phyloP scores from a whole-genome alignment of 495 filamentous ascomycete species.

The Aspergillus cavernicola region DNA sequence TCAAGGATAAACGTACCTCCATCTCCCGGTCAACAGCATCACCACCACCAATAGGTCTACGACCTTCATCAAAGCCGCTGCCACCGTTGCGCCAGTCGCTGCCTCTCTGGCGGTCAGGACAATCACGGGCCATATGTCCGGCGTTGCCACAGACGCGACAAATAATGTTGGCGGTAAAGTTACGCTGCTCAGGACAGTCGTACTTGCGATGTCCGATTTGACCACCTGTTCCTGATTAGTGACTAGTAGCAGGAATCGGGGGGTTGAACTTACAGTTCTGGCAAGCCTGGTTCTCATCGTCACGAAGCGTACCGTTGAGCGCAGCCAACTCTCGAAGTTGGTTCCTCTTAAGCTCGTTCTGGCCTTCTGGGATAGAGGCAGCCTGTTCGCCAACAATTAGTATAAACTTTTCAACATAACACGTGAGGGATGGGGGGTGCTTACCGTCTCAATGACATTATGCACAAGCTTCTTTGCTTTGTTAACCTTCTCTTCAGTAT shows the following conservation, averaged over 20 bases:
- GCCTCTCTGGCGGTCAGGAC: conserved; percentile 86
- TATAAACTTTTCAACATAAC: neutral
- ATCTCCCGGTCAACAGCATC: conserved; percentile 93
- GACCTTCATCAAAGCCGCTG: conserved; percentile 36
- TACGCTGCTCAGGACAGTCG: conserved; percentile 95
- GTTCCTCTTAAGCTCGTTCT: conserved; percentile 97
- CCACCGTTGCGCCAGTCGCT: conserved; percentile 84
- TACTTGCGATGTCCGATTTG: conserved; percentile 99
- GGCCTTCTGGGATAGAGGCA: conserved; percentile 95
- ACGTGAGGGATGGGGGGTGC: conserved; percentile 26
- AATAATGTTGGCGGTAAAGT: conserved; percentile 98
- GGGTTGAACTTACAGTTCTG: conserved; percentile 75
- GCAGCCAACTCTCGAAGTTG: conserved; percentile 96
- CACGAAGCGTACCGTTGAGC: conserved; percentile 95
- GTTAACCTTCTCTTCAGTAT: conserved; percentile 97
- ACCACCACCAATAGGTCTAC: conserved; percentile 68
- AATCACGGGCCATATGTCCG: conserved; percentile 90
- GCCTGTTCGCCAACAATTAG: conserved; percentile 59
- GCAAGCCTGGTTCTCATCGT: conserved; percentile 98
- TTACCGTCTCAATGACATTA: conserved; percentile 95
- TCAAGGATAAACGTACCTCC: conserved; percentile 60
- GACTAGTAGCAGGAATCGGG: neutral
- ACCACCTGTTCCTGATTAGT: conserved; percentile 52
- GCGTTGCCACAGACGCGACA: conserved; percentile 97
- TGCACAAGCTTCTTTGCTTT: conserved; percentile 96